Evolutionary conservation across 2,329 filamentous ascomycete genomes (phyloP).

Genomic region (Nannizziopsis barbatae): DNA sequence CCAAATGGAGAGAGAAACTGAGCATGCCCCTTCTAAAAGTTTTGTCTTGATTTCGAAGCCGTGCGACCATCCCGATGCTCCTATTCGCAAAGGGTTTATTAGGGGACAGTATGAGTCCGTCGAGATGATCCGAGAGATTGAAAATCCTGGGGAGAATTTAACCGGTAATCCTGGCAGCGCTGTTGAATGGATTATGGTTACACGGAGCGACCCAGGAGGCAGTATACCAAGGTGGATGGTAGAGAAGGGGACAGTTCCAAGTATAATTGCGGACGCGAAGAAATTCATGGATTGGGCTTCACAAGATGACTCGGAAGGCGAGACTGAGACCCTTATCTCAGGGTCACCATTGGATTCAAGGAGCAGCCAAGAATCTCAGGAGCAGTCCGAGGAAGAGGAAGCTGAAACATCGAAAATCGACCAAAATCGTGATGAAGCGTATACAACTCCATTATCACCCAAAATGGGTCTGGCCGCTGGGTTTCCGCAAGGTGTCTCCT

Average conservation of each 20-base stretch:
- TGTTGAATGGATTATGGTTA: slow-evolving; percentile 90
- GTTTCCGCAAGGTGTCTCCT: neutral
- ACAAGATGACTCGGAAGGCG: slow-evolving; percentile 23
- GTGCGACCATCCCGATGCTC: slow-evolving; percentile 62
- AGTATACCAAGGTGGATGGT: slow-evolving; percentile 83
- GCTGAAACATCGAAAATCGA: neutral
- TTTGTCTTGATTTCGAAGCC: slow-evolving; percentile 85
- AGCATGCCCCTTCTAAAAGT: slow-evolving; percentile 44
- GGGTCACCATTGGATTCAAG: neutral
- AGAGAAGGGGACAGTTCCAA: slow-evolving; percentile 73
- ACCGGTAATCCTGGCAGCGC: slow-evolving; percentile 26
- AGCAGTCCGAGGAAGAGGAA: neutral
- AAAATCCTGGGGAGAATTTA: slow-evolving; percentile 22
- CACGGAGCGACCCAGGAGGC: slow-evolving; percentile 75
- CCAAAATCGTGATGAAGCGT: slow-evolving; percentile 19
- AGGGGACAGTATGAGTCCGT: slow-evolving; percentile 83
- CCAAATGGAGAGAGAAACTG: slow-evolving; percentile 18
- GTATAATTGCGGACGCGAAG: slow-evolving; percentile 65
- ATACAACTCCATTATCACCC: slow-evolving; percentile 9
- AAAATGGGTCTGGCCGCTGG: slow-evolving; percentile 3
- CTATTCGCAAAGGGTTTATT: slow-evolving; percentile 60
- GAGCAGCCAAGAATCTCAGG: neutral
- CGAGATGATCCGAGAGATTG: slow-evolving; percentile 78
- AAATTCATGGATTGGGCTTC: slow-evolving; percentile 75
- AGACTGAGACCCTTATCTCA: neutral